These are phyloP conservation scores for Aspergillus sp. DNA, from an alignment of 2,329 filamentous ascomycete genomes.

Conservation along the genomic window DNA sequence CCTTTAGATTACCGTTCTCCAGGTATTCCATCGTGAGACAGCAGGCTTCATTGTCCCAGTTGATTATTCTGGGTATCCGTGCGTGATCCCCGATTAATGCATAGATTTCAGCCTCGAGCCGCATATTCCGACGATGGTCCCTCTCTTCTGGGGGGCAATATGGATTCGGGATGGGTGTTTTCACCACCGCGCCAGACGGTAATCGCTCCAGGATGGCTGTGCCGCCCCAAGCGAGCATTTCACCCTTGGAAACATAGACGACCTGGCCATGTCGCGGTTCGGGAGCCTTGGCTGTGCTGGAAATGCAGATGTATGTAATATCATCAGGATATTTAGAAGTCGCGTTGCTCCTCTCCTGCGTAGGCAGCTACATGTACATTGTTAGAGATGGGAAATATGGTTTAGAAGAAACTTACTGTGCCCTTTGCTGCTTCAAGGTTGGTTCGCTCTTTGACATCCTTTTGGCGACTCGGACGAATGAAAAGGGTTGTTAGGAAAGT, in stretches of 20 bases:
- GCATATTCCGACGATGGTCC: constrained; percentile 22
- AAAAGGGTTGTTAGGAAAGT: too few relatives aligned
- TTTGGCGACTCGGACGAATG: too few relatives aligned
- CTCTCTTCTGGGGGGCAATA: constrained; percentile 20
- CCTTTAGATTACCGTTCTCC: constrained; percentile 24
- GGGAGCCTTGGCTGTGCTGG: not conserved
- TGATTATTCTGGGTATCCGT: constrained; percentile 20
- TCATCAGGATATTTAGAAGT: not conserved
- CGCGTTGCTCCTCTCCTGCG: too few relatives aligned
- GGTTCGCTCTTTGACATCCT: too few relatives aligned
- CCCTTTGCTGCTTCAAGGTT: too few relatives aligned
- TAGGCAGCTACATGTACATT: too few relatives aligned
- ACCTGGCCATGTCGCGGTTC: not conserved
- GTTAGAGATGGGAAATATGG: too few relatives aligned
- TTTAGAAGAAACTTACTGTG: too few relatives aligned
- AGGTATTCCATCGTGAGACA: constrained; percentile 26
- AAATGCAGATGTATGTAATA: not conserved
- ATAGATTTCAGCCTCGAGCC: constrained; percentile 25
- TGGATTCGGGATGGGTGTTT: constrained; percentile 23
- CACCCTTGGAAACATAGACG: not conserved
- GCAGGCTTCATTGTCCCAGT: constrained; percentile 24
- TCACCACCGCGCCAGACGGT: constrained; percentile 5
- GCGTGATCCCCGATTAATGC: constrained; percentile 25
- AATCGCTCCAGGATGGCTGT: not conserved
- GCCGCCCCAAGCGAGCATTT: not conserved